Evolutionary conservation across 768 basidiomycete species (phyloP), one percentile per base, ranked within the genome.

Genomic region (Inosperma sp.): DNA sequence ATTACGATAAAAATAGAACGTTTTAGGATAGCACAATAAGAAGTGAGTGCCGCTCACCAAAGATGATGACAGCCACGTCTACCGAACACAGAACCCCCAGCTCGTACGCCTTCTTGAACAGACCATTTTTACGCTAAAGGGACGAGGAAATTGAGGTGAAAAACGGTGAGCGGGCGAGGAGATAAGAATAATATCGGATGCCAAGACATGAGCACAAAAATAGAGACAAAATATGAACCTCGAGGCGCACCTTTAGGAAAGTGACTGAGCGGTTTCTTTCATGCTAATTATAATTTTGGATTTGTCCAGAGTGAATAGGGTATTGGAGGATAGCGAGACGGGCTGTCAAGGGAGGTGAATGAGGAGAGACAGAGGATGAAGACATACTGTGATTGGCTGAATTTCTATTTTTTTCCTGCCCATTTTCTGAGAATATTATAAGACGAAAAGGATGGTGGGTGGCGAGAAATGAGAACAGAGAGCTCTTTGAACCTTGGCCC

Each of bases 21-120:
- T 56, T 59, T 63, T 58, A 58, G 52, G 35, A 42, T 19, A 46
- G 47, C 56, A 56, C 37, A 16, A 29, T 54, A 46, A 46, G 48
- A 41, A 50, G 30, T 21, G 53, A 13, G 48, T 48, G 56, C 60
- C 21, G 10, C 49, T 51, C 46, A 70, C 68, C 88, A 56, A 92
- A 90, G 65, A 92, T 88, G 65, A 91, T 86, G 65, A 92, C 88
- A 4, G 87, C 86, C 34, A 92, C 87, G 60, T 91, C 88, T 58
- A 91, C 89, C 12, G 86, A 88, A 65, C 89, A 92, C 34, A 91
- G 79, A 3, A 91, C 88, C n/a, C 88, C 88, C 54, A 92, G 84
- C 69, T 91, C 88, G 62, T 90, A 90, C 0, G 89, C 88, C 63
- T 91, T 91, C 69, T 91, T 90, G 83, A 92, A 91, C 56, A 92